phyloP scores from a whole-genome alignment of 2,329 filamentous ascomycete species.

The Ambrosiella xylebori region DNA sequence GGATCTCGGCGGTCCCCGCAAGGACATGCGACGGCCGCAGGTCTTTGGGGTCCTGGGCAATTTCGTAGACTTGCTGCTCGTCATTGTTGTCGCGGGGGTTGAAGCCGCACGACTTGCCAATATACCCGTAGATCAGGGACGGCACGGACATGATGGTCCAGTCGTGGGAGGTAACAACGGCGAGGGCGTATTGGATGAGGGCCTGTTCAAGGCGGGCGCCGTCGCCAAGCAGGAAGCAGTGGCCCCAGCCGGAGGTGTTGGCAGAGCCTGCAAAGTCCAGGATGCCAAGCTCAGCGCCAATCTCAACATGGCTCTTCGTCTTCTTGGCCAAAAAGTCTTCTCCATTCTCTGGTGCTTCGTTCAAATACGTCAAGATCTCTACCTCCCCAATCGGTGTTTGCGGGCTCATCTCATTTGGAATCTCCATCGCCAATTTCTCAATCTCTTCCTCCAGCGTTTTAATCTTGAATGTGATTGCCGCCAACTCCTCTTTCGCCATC shows the following conservation, averaged over 20 bases:
- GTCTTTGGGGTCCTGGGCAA: conserved; percentile 21
- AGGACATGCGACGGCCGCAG: conserved; percentile 56
- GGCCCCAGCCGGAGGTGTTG: conserved; percentile 83
- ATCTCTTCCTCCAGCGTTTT: conserved; percentile 46
- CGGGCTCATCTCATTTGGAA: conserved; percentile 73
- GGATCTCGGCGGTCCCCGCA: conserved; percentile 84
- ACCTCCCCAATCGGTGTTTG: conserved; percentile 57
- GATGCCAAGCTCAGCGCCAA: conserved; percentile 73
- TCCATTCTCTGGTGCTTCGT: conserved; percentile 33
- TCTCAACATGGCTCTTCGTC: conserved; percentile 49
- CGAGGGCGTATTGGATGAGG: conserved; percentile 69
- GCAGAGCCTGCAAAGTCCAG: conserved; percentile 74
- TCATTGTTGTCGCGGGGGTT: conserved; percentile 78
- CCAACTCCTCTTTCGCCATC: conserved; percentile 44
- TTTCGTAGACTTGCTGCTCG: conserved; percentile 79
- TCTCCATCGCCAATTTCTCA: conserved; percentile 51
- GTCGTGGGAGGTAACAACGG: conserved; percentile 51
- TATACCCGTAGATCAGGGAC: conserved; percentile 79
- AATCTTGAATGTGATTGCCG: conserved; percentile 43
- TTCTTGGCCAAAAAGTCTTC: conserved; percentile 16
- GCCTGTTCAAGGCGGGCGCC: conserved; percentile 90
- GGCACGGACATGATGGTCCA: conserved; percentile 75
- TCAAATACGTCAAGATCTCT: conserved; percentile 58
- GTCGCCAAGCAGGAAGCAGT: conserved; percentile 91
- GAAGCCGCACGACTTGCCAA: conserved; percentile 83